Evolutionary conservation across 2,329 filamentous ascomycete species (phyloP), one percentile per base, ranked within the genome.

Genomic region (Fusarium continuum): DNA sequence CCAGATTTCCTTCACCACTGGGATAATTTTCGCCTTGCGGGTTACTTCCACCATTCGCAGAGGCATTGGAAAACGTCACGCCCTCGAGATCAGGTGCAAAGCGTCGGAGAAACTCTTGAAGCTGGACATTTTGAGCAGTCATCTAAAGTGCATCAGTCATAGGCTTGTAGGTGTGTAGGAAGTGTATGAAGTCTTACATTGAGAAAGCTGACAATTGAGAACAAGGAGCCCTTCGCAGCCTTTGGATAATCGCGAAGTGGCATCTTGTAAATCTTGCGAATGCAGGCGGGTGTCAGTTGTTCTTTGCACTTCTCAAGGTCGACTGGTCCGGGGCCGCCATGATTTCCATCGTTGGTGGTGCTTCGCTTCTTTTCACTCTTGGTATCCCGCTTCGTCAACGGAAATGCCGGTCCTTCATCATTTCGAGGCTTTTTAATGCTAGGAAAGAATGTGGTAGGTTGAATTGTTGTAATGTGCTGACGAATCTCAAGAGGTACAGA

Each of bases 211-310:
- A 67, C 66, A 16, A 92, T 86, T n/a, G 88, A 89, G 45, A 88
- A 85, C 55, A 82, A 84, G 53, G 89, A 88, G 1, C 77, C 89
- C 20, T 80, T 85, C 68, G 80, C 85, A 10, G 87, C 83, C 19
- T 74, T 86, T 8, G 83, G 77, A 8, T 89, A 86, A 23, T 76
- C 72, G 8, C 72, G 56, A 14, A 35, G 25, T 22, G 73, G 73
- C 22, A 83, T 75, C 4, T 77, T 76, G 70, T 84, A 84, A 13
- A 82, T 67, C 7, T 77, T 73, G 32, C 76, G 75, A 5, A 83
- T 56, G 26, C 82, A 84, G 2, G 73, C 72, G 1, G 82, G 82
- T 0, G 80, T 82, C 46, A 80, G 72, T 19, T 68, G 64, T 2
- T 67, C 61, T 23, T 79, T 76, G 69, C 80, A 82, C 10, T 48